Evolutionary conservation across 139 green algal species (phyloP), one percentile per base, ranked within the genome.

Genomic region (Penium margaritaceum): DNA sequence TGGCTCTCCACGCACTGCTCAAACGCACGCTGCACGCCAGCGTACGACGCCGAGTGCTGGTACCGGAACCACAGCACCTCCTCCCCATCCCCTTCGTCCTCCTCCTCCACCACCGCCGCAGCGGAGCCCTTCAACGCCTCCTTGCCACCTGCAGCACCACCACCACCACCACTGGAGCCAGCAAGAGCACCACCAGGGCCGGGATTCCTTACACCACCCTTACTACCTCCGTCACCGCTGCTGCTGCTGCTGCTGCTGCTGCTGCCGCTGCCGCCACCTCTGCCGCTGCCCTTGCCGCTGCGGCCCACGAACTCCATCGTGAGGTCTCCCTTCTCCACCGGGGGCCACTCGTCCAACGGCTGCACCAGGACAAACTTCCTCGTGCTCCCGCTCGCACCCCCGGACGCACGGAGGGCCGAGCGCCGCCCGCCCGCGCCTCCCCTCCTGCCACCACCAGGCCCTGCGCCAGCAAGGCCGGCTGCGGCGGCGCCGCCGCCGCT

Each of bases 41-140:
- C 7, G 74, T 95, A 95, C n/a, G 64, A 35, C 36, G 79, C 38
- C 1, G 82, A 88, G 62, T 85, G 80, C 4, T 55, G 62, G 64
- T 89, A 89, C 2, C 63, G 70, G 62, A 93, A 94, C 24, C 53
- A 3, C 65, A 27, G 30, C 35, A 27, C 33, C 19, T 4, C 27
- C 30, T 12, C 1, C 15, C 19, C 14, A n/a, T 19, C 5, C 65
- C 65, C 32, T 63, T 32, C 12, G 19, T 21, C 5, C 46, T 3
- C 46, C 46, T 21, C 46, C 46, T 12, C 24, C 15, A 60, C 4
- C 51, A 27, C 19, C 51, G 30, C 51, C 5, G 46, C 46, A 58
- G 46, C 2, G 14, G 46, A n/a, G 19, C 19, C 51, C 29, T 24
- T 2, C 27, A 2, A 21, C 27, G 46, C 46, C 27, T 21, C 2